These are phyloP conservation scores for Stachybotrys echinatus DNA, from an alignment of 2,329 filamentous ascomycete species.

Conservation along the genomic window DNA sequence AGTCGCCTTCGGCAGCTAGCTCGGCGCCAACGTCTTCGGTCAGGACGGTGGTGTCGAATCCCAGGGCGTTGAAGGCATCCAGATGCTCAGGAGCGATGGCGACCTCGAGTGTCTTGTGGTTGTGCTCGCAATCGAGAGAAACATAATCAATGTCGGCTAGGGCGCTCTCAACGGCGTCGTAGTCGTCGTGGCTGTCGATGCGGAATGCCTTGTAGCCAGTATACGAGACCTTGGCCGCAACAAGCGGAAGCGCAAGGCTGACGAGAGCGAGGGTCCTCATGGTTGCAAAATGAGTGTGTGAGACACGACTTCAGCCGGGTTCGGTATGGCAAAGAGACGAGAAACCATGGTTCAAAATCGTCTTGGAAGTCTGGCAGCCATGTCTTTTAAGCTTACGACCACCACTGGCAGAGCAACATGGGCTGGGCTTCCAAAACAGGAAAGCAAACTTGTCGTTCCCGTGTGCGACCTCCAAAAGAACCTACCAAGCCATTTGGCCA, in stretches of 20 bases:
- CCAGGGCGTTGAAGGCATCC: constrained; percentile 13
- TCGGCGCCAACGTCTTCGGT: constrained; percentile 17
- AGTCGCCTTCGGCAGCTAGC: constrained; percentile 14
- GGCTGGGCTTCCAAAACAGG: background rate
- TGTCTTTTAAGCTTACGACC: background rate
- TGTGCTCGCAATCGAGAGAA: constrained; percentile 16
- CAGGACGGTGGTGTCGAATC: constrained; percentile 13
- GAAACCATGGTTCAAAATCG: background rate
- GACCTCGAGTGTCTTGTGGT: constrained; percentile 15
- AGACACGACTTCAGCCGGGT: background rate
- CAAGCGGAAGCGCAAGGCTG: constrained; percentile 9
- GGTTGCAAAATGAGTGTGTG: background rate
- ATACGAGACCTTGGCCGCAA: constrained; percentile 13
- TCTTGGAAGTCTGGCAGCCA: background rate
- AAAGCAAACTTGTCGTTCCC: background rate
- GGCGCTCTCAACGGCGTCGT: constrained; percentile 8
- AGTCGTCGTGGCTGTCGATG: constrained; percentile 11
- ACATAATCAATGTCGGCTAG: constrained; percentile 14
- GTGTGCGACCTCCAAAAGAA: background rate
- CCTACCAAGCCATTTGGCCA: background rate
- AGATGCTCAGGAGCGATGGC: constrained; percentile 17
- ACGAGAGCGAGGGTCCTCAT: constrained; percentile 7
- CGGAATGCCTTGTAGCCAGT: constrained; percentile 19
- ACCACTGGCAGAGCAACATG: background rate
- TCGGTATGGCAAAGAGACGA: background rate